Percentiles rank a stretch among this genome's conserved stretches.
These are phyloP conservation scores for Canavalia ensiformis DNA, from an alignment of 306 rosid species.

Conservation along the genomic window DNA sequence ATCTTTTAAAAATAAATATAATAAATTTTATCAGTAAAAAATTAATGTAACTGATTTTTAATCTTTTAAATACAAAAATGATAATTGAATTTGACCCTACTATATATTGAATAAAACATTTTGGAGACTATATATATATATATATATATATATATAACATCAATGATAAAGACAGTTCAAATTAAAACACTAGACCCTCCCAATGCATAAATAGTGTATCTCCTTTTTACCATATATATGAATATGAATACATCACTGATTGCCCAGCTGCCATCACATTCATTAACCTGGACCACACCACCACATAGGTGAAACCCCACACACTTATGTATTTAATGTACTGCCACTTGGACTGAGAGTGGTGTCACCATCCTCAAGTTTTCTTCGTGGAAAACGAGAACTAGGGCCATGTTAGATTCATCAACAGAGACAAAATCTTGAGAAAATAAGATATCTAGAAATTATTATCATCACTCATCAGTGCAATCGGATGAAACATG, in stretches of 20 bases:
- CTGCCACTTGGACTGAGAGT: constrained; percentile 35
- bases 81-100: too few relatives aligned
- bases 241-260: constrained; percentile 4
- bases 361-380: constrained; percentile 49
- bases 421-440: constrained; percentile 46
- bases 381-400: constrained; percentile 46
- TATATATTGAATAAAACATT: neutral
- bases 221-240: constrained; percentile 9
- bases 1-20: too few relatives aligned
- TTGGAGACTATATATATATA: neutral
- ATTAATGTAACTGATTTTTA: too few relatives aligned
- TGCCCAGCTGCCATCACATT: constrained; percentile 7
- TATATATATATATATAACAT: too few relatives aligned
- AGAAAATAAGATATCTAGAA: constrained; percentile 17
- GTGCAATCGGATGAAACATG: constrained; percentile 14
- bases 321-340: constrained; percentile 34
- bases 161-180: neutral
- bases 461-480: neutral
- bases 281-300: constrained; percentile 30
- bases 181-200: neutral
- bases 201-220: constrained; percentile 6
- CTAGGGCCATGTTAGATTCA: constrained; percentile 46
- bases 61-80: too few relatives aligned
- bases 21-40: too few relatives aligned
- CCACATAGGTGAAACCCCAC: constrained; percentile 39